phyloP scores from a whole-genome alignment of 2,329 filamentous ascomycete species.

The Sporothrix brasiliensis region DNA sequence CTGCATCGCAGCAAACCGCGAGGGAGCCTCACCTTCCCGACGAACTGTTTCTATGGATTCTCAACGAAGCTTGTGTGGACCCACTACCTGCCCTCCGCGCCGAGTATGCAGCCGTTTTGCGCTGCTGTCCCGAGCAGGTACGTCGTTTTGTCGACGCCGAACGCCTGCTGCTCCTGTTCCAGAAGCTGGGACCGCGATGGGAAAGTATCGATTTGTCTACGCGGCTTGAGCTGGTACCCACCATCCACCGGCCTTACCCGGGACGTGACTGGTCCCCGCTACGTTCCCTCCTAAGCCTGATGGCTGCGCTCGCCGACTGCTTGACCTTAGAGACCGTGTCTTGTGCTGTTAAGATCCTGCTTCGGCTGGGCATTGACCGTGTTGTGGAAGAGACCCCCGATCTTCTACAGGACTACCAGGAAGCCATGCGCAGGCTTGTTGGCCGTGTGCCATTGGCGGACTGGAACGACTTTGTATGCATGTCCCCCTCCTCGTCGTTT shows the following conservation, averaged over 20 bases:
- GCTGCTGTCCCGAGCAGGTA: conserved; percentile 43
- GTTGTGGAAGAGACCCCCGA: conserved; percentile 51
- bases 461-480: conserved; percentile 47
- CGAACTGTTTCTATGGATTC: conserved; percentile 67
- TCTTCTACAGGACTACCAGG: conserved; percentile 47
- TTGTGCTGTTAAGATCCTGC: conserved; percentile 51
- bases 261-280: conserved; percentile 52
- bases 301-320: conserved; percentile 45
- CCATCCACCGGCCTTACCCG: conserved; percentile 37
- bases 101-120: conserved; percentile 62
- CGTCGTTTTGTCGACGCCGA: conserved; percentile 51
- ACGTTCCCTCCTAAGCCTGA: conserved; percentile 49
- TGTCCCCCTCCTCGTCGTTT: neutral
- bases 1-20: conserved; percentile 6
- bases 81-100: conserved; percentile 56
- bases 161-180: conserved; percentile 58
- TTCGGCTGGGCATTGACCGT: conserved; percentile 60
- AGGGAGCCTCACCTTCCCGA: conserved; percentile 55
- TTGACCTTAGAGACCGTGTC: conserved; percentile 44
- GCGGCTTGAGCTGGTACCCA: conserved; percentile 34
- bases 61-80: conserved; percentile 62
- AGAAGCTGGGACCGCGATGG: conserved; percentile 58
- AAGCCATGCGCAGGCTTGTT: conserved; percentile 50
- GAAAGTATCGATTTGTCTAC: conserved; percentile 45
- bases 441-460: conserved; percentile 45